phyloP scores from a whole-genome alignment of 257 asterid species.

The Nicotiana paniculata region DNA sequence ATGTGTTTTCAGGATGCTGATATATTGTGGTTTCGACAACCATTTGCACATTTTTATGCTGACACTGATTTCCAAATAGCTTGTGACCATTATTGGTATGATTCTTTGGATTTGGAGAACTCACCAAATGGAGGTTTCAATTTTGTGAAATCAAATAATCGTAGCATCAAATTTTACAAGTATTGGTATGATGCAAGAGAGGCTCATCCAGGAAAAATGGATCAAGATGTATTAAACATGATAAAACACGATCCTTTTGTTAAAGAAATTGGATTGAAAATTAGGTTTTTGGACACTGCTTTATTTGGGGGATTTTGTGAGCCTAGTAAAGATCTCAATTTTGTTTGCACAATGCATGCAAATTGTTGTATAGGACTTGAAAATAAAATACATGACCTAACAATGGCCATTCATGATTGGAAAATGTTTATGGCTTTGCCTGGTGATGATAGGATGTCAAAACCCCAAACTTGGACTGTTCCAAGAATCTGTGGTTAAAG shows the following conservation, averaged over 20 bases:
- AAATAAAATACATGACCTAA: constrained; percentile 49
- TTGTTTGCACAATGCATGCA: constrained; percentile 58
- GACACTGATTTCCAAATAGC: constrained; percentile 55
- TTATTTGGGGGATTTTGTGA: constrained; percentile 61
- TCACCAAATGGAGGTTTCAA: constrained; percentile 59
- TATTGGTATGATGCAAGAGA: constrained; percentile 35
- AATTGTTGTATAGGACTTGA: constrained; percentile 57
- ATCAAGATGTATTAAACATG: constrained; percentile 54
- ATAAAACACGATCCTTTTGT: constrained; percentile 34
- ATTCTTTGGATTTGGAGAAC: constrained; percentile 27
- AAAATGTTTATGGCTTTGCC: constrained; percentile 22
- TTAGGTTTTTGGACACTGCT: constrained; percentile 45
- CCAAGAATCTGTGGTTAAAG: constrained; percentile 31
- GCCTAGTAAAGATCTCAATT: constrained; percentile 39
- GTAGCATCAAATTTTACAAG: constrained; percentile 43
- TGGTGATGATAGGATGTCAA: constrained; percentile 10
- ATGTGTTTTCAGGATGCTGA: constrained; percentile 45
- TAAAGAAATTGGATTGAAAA: constrained; percentile 28
- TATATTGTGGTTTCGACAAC: constrained; percentile 60
- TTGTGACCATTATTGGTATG: constrained; percentile 40
- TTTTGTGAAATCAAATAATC: constrained; percentile 43
- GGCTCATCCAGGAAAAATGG: constrained; percentile 41
- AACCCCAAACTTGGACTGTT: constrained; percentile 38
- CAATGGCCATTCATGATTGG: constrained; percentile 47
- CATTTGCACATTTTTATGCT: constrained; percentile 38